Base-by-base conservation (phyloP, 768 basidiomycete species). In the Ramaria sp. region DNA sequence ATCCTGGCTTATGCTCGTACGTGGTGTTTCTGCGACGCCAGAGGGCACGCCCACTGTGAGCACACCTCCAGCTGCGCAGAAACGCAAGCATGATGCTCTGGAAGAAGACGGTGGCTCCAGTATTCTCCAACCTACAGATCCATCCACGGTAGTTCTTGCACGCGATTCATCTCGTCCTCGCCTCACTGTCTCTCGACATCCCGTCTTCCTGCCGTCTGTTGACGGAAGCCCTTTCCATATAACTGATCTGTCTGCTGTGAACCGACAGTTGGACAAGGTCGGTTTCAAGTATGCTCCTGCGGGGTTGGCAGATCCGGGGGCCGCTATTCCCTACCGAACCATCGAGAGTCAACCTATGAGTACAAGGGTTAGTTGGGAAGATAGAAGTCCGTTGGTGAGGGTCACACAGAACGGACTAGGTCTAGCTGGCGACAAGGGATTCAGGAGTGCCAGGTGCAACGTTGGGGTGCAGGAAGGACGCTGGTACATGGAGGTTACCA, bases 401-500 rank as follows among this genome's bases (percentile, higher is more conserved):
- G 82, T 91, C 61, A 83, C 87, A 0, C 82, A 81, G 55, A 89
- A 94, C 63, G 92, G 88, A 0, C 67, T 87, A 3, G 79, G 81
- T 1, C 70, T 94, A 53, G 74, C 80, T 1, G 91, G 94, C 7
- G 86, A 87, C 65, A 88, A 87, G 52, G 96, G 96, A 4, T 98
- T 92, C 68, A 75, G 95, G 24, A 91, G 88, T 63, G 92, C 86
- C 3, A 80, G 96, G 22, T 86, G 85, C 58, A 98, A 96, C 68
- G 85, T 90, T 1, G 88, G 91, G 0, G 78, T 98, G 20, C 77
- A 91, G 22, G 83, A 93, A 63, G 96, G 96, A 5, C 80, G 78
- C 12, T 98, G 92, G 92, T 98, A 93, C 68, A 82, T 93, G 77
- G 96, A 99, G 73, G 81, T 95, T 48, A 81, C 80, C 66, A 76